Evolutionary conservation across 2,329 filamentous ascomycete species (phyloP).

Genomic region (Hymenotorrendiella dingleyae): DNA sequence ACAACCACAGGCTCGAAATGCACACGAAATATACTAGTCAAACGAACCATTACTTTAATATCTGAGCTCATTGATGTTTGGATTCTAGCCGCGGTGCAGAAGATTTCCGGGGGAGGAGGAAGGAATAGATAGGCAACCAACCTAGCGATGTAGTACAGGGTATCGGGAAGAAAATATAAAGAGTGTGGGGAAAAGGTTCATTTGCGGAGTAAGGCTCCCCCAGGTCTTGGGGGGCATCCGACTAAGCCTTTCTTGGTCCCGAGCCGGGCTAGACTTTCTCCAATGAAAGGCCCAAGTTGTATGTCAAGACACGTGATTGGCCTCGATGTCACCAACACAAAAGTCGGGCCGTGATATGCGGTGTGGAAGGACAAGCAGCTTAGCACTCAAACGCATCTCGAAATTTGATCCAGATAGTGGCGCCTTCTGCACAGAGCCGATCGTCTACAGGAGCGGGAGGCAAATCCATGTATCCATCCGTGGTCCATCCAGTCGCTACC

Average conservation of each 20-base stretch:
- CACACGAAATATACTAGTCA: background rate
- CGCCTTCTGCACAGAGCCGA: no score
- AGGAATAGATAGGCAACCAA: no score
- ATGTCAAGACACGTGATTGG: background rate
- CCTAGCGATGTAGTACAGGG: background rate
- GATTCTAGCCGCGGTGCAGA: background rate
- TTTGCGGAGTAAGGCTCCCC: background rate
- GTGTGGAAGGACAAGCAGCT: no score
- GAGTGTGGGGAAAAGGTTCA: background rate
- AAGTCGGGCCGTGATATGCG: no score
- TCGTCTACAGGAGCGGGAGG: no score
- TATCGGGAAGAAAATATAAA: constrained; percentile 1
- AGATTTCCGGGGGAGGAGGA: background rate
- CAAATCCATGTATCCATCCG: no score
- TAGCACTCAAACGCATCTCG: no score
- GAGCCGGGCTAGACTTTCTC: background rate
- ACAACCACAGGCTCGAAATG: background rate
- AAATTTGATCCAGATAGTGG: no score
- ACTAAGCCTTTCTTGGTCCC: constrained; percentile 4
- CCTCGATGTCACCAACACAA: background rate
- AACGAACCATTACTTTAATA: background rate
- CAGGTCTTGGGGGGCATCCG: background rate
- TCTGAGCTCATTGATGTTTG: background rate
- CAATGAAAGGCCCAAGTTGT: background rate
- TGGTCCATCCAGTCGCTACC: no score